Evolutionary conservation across 1,284 basidiomycete genomes (phyloP), one percentile per base, ranked within the genome.

Genomic region (Pyrrhoderma noxium): DNA sequence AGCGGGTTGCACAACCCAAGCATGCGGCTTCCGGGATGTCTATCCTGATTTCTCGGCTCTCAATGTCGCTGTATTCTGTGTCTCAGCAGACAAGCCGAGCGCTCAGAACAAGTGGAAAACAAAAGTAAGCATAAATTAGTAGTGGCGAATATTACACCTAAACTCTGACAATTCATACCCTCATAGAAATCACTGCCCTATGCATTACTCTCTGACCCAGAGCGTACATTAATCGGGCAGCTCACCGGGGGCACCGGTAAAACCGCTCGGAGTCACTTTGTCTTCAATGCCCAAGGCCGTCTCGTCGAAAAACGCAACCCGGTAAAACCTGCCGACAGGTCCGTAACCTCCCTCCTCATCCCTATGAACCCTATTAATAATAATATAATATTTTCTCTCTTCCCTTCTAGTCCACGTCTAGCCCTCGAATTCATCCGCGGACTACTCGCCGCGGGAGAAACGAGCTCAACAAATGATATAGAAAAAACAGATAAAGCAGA

Each of bases 1-100:
- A 91, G 89, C 86, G 45, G 89, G 90, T 35, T 93, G 91, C 70
- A 93, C 90, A 2, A 85, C 70, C 35, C 92, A 95, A 66, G 92
- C 92, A 0, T 94, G 92, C 64, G 87, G 83, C 3, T 94, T 86
- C 74, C 79, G 93, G 34, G 93, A 96, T 65, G 71, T 72, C 42
- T 88, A 88, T 65, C 74, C 79, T 7, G 83, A 89, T 57, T 93
- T 94, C 64, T 71, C 75, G 2, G 70, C 76, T 3, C 63, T 76
- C 49, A 75, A 82, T 43, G 96, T 84, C 68, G 75, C 76, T 39
- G 83, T 96, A 38, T 93, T 89, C 65, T 93, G 93, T 55, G 68
- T 97, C 54, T 93, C 89, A 60, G 84, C 84, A 19, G 93, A 96
- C 66, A 73, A 77, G n/a, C 79, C 89, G 0, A 63, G 74, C 4